Evolutionary conservation across 495 filamentous ascomycete species (phyloP).

Genomic region (Talaromyces liani): DNA sequence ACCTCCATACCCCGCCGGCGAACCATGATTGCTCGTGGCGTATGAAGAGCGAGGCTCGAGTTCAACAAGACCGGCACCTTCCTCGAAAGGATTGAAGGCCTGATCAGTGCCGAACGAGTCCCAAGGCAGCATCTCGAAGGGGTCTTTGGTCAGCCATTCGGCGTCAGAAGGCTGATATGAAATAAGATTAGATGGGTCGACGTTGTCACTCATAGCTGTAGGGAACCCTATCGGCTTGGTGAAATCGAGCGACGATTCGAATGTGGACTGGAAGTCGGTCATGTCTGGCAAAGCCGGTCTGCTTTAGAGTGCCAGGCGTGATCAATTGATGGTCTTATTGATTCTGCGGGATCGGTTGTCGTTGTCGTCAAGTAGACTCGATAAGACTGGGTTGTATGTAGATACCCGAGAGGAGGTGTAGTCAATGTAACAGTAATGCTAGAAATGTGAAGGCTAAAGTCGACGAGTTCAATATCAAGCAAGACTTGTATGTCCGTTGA

Average conservation of each 20-base stretch:
- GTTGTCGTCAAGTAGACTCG: background rate
- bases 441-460: background rate
- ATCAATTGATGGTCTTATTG: background rate
- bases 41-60: slow-evolving; percentile 3
- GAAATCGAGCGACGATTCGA: slow-evolving; percentile 2
- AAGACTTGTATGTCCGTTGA: background rate
- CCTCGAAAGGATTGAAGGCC: background rate
- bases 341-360: background rate
- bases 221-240: slow-evolving; percentile 1
- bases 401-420: background rate
- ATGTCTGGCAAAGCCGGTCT: background rate
- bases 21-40: background rate
- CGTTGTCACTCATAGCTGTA: background rate
- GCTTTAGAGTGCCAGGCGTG: background rate
- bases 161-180: background rate
- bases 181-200: background rate
- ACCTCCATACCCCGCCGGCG: background rate
- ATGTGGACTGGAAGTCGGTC: background rate
- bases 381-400: background rate
- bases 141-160: slow-evolving; percentile 1
- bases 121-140: slow-evolving; percentile 1
- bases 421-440: background rate
- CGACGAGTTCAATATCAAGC: background rate
- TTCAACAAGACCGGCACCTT: background rate
- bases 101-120: background rate